These are phyloP conservation scores for Jaltomata sinuosa DNA, from an alignment of 257 asterid genomes.

Conservation along the genomic window DNA sequence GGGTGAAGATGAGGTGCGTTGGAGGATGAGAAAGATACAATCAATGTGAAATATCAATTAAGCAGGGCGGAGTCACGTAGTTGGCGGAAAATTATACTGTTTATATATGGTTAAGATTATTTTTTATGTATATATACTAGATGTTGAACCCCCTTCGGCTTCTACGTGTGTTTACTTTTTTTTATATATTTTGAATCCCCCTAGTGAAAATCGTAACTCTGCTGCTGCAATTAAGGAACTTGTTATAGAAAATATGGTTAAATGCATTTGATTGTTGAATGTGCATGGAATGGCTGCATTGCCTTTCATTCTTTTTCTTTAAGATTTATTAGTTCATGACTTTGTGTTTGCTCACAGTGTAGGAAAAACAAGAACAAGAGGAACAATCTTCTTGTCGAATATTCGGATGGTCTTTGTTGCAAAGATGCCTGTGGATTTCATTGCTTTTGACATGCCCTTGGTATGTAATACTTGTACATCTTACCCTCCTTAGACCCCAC, in stretches of 20 bases:
- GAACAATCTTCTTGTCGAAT: slow-evolving; percentile 82
- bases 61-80: too few relatives aligned
- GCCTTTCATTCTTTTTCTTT: neutral
- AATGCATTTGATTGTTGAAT: neutral
- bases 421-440: slow-evolving; percentile 51
- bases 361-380: slow-evolving; percentile 75
- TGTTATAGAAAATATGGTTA: neutral
- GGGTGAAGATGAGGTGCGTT: neutral
- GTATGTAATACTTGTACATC: slow-evolving; percentile 31
- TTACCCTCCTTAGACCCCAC: too few relatives aligned
- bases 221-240: too few relatives aligned
- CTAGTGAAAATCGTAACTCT: too few relatives aligned
- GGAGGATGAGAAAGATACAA: neutral
- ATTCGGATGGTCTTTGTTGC: slow-evolving; percentile 95
- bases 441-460: slow-evolving; percentile 89
- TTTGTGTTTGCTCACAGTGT: slow-evolving; percentile 28
- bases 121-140: too few relatives aligned
- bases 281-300: neutral
- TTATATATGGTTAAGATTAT: too few relatives aligned
- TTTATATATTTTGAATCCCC: too few relatives aligned
- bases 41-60: neutral
- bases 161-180: too few relatives aligned
- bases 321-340: neutral
- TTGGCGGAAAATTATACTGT: too few relatives aligned
- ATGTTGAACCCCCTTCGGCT: too few relatives aligned